A percentile compares a stretch with the other conserved stretches of the same genome.
Evolutionary conservation across 192 early-diverging fungal genomes (phyloP).

Genomic region (Backusella parvicylindrica): DNA sequence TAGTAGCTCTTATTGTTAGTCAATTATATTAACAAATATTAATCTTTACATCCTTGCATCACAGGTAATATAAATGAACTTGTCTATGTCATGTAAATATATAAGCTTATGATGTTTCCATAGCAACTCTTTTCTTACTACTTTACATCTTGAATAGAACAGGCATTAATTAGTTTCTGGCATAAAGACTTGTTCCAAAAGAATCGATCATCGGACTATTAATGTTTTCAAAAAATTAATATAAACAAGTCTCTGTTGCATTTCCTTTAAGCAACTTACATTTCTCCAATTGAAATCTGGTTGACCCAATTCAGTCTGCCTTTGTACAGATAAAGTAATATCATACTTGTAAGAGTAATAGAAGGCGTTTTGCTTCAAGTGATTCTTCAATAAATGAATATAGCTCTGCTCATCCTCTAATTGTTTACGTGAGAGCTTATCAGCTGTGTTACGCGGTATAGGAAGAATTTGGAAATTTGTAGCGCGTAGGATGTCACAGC

Average conservation of each 20-base stretch:
- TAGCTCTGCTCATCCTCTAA: constrained; percentile 43
- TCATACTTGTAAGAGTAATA: constrained; percentile 88
- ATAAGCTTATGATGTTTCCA: not conserved
- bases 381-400: constrained; percentile 37
- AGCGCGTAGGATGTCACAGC: constrained; percentile 59
- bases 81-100: constrained; percentile 40
- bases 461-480: constrained; percentile 51
- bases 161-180: constrained; percentile 59
- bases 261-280: not conserved
- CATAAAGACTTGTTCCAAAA: constrained; percentile 84
- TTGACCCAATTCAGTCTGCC: constrained; percentile 45
- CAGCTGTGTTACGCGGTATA: constrained; percentile 26
- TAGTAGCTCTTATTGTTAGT: not conserved
- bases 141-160: constrained; percentile 11
- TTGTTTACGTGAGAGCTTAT: constrained; percentile 33
- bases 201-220: constrained; percentile 81
- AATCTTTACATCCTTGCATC: constrained; percentile 79
- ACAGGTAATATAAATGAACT: constrained; percentile 86
- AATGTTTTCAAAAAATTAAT: not conserved
- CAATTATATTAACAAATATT: not conserved
- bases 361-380: constrained; percentile 39
- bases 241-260: no score
- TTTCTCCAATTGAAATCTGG: constrained; percentile 7
- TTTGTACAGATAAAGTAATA: constrained; percentile 77
- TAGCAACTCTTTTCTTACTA: not conserved